Percentiles rank a stretch among this genome's conserved stretches.
Evolutionary conservation across 805 yeast genomes (phyloP).

Genomic region (Hyphopichia homilentoma): DNA sequence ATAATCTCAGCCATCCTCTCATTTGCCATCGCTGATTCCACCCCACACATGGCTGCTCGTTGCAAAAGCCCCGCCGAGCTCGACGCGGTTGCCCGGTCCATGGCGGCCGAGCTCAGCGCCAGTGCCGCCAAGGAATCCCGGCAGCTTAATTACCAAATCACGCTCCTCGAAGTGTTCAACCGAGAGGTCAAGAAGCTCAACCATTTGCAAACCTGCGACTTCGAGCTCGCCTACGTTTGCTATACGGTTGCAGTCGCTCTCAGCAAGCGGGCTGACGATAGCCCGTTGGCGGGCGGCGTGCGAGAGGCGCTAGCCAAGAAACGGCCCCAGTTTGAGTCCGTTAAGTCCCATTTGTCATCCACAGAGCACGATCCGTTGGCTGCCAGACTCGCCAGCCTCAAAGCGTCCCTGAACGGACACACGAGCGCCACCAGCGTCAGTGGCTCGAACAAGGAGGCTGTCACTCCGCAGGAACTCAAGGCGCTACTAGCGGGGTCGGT

Average conservation of each 20-base stretch:
- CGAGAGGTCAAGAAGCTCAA: slow-evolving; percentile 26
- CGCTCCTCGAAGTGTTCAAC: slow-evolving; percentile 31
- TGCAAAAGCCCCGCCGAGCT: background rate
- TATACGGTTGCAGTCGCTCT: slow-evolving; percentile 13
- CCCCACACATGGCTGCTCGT: background rate
- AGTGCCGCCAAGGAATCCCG: slow-evolving; percentile 11
- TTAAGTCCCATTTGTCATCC: too few species aligned
- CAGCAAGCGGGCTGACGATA: slow-evolving; percentile 6
- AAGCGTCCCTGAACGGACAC: slow-evolving; percentile 3
- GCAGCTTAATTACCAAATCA: slow-evolving; percentile 23
- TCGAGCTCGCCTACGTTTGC: slow-evolving; percentile 31
- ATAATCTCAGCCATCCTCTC: too few species aligned
- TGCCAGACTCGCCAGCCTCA: slow-evolving; percentile 21
- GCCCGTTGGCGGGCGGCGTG: slow-evolving; percentile 14
- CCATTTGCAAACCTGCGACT: slow-evolving; percentile 32
- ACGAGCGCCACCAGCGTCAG: background rate
- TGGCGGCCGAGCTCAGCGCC: slow-evolving; percentile 7
- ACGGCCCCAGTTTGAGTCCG: too few species aligned
- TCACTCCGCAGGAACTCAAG: slow-evolving; percentile 17
- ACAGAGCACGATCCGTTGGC: slow-evolving; percentile 27
- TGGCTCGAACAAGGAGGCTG: slow-evolving; percentile 8
- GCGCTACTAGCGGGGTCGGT: too few species aligned
- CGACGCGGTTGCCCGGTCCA: slow-evolving; percentile 3
- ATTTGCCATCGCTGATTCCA: background rate
- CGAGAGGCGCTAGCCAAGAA: slow-evolving; percentile 14